Base-by-base conservation (phyloP, 2,329 filamentous ascomycete species). In the Rhynchosporium secalis region DNA sequence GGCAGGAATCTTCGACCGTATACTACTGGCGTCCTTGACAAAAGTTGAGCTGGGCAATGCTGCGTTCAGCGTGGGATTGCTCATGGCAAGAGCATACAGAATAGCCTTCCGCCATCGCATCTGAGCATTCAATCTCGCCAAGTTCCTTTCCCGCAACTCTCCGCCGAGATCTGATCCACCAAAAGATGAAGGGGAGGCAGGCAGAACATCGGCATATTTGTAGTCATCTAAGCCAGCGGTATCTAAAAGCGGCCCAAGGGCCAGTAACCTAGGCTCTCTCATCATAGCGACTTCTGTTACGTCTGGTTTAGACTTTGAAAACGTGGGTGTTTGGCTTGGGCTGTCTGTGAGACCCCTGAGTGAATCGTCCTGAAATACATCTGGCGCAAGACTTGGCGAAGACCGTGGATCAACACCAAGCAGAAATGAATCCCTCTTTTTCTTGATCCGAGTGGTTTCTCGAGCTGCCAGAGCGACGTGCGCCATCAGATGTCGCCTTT, bases 401-500 rank as follows among this genome's bases (percentile, higher is more conserved):
- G 54, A 56, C 40, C 54, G 40, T 3, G 54, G 29, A 33, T 46
- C 54, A 2, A 56, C 26, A 28, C 36, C 56, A 28, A 47, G 33
- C 13, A 47, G 45, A 36, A 48, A 47, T 13, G 56, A 48, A 31
- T 58, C 56, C 29, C 56, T 43, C 33, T 49, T 58, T 13, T 58
- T 58, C 36, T 40, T 58, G 29, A 58, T 47, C 1, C 56, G 43
- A 7, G 28, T 58, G 20, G 43, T 58, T 33, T 58, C 43, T 49
- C 43, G 26, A n/a, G 56, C 56, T 28, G 56, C 56, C 15, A 49
- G 48, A 38, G 46, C 56, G 28, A 49, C 56, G 26, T 58, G 29
- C 5, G 43, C 46, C 56, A 58, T 49, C n/a, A 58, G 10, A 48
- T 58, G 48, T n/a, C 56, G 56, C 33, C 56, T 58, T 49, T 58